Percentiles rank a stretch among this genome's conserved stretches.
phyloP scores from a whole-genome alignment of 2,329 filamentous ascomycete species.

The Fusarium setosum region DNA sequence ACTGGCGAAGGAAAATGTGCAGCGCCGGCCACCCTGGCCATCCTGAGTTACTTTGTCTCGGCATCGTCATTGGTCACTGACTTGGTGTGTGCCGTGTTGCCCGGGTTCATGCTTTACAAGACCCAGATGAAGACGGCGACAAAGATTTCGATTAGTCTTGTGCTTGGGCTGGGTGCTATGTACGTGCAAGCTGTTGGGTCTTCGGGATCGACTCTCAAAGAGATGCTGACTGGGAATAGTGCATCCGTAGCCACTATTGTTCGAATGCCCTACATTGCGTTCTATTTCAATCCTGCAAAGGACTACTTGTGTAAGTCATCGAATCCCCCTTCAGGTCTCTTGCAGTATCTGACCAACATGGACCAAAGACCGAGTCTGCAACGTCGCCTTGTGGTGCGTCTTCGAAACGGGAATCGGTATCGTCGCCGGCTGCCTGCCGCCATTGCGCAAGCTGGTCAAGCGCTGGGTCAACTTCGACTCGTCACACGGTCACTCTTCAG shows the following conservation, averaged over 20 bases:
- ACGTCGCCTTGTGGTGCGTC: not conserved
- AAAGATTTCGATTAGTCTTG: slow-evolving; percentile 9
- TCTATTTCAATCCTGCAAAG: not conserved
- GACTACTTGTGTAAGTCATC: not conserved
- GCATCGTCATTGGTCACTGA: not conserved
- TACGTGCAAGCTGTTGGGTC: not conserved
- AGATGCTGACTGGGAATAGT: not conserved
- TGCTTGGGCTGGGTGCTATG: slow-evolving; percentile 3
- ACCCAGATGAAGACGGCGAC: slow-evolving; percentile 1
- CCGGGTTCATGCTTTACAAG: slow-evolving; percentile 13
- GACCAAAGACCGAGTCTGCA: not conserved
- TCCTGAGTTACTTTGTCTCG: slow-evolving; percentile 11
- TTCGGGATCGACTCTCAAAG: not conserved
- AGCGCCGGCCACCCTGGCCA: not conserved
- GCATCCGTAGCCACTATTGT: not conserved
- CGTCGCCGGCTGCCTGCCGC: not conserved
- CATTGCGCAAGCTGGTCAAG: not conserved
- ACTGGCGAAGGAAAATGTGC: not conserved
- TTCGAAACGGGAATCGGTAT: not conserved
- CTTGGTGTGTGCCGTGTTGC: slow-evolving; percentile 4
- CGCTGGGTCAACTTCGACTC: not conserved
- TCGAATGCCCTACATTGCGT: not conserved
- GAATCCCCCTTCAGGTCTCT: not conserved
- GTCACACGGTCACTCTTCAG: not conserved
- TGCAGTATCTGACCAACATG: not conserved